Conservation (phyloP, 257 asterid species). For the Rhazya stricta region DNA sequence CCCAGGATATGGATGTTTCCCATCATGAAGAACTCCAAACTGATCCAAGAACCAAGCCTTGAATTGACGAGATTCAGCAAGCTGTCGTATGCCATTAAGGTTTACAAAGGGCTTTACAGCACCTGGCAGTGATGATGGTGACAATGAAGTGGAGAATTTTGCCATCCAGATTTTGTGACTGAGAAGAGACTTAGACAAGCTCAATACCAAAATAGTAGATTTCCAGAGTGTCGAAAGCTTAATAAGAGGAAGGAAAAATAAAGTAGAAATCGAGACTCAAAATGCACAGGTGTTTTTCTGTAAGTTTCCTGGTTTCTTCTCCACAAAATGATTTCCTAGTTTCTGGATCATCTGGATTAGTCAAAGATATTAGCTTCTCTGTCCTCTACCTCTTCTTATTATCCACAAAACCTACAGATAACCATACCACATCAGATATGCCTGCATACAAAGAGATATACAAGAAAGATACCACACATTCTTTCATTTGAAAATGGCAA, state of each 20-base stretch:
- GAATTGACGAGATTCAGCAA: slow-evolving; percentile 62
- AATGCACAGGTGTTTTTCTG: not conserved
- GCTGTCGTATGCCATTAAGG: slow-evolving; percentile 51
- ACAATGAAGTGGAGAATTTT: not conserved
- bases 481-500: not conserved
- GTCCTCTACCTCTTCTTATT: not conserved
- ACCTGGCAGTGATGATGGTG: slow-evolving; percentile 8
- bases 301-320: not conserved
- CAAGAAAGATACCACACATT: not conserved
- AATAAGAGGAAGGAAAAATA: not conserved
- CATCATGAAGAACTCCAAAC: slow-evolving; percentile 92
- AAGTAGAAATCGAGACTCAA: not conserved
- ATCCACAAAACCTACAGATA: not conserved
- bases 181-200: not conserved
- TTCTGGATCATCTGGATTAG: not conserved
- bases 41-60: slow-evolving; percentile 98
- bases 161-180: not conserved
- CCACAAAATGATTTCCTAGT: not conserved
- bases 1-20: slow-evolving; percentile 91
- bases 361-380: not conserved
- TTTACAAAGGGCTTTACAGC: slow-evolving; percentile 39
- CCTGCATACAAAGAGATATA: not conserved
- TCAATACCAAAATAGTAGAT: not conserved
- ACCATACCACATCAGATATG: not conserved
- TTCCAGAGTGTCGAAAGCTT: not conserved